These are phyloP conservation scores for Cucumis melo DNA, from an alignment of 306 rosid genomes.

Conservation along the genomic window DNA sequence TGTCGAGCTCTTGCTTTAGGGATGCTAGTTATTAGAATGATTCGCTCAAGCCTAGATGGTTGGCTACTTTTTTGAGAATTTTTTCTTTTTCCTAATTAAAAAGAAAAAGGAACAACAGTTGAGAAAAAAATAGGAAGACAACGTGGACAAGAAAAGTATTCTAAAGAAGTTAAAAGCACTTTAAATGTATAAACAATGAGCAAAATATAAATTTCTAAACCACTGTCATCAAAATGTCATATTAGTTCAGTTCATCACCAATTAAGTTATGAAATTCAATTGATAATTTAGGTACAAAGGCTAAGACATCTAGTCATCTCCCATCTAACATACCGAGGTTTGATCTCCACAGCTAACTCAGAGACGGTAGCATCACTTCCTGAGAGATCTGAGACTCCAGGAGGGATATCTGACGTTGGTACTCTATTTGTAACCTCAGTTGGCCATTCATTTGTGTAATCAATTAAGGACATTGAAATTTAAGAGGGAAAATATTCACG, in stretches of 20 bases:
- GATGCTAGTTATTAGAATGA: no score
- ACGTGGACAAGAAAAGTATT: no score
- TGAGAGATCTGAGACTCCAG: constrained; percentile 39
- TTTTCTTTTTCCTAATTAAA: no score
- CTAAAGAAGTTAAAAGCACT: not conserved
- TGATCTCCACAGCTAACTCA: constrained; percentile 78
- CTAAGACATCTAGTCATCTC: constrained; percentile 2
- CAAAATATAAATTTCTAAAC: not conserved
- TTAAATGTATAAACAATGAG: not conserved
- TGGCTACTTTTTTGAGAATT: no score
- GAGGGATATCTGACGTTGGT: constrained; percentile 39
- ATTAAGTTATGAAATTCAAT: not conserved
- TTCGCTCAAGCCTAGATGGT: no score
- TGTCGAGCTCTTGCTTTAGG: no score
- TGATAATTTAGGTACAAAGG: not conserved
- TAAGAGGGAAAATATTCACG: not conserved
- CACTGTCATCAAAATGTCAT: not conserved
- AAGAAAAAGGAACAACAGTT: no score
- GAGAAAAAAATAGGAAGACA: no score
- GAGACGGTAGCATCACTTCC: constrained; percentile 55
- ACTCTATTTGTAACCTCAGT: constrained; percentile 52
- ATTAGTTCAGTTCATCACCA: not conserved
- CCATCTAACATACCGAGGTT: constrained; percentile 58
- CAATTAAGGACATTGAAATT: constrained; percentile 39
- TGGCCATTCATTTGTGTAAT: constrained; percentile 87